phyloP scores from a whole-genome alignment of 176 grass and related monocot species.

The Tillandsia leiboldiana region DNA sequence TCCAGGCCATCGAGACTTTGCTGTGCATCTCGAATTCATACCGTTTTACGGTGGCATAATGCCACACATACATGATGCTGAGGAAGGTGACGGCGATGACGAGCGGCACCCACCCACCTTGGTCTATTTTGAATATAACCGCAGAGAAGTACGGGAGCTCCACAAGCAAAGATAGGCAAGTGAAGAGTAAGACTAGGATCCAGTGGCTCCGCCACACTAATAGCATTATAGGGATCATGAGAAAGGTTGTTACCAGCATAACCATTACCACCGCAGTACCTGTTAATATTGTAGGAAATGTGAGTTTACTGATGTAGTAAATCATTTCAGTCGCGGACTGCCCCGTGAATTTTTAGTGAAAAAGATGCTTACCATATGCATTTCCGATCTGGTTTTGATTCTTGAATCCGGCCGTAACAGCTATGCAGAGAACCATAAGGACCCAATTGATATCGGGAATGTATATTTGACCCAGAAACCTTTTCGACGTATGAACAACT shows the following conservation, averaged over 20 bases:
- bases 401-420: slow-evolving; percentile 94
- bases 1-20: slow-evolving; percentile 99
- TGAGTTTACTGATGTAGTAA: not conserved
- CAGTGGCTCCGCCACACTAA: slow-evolving; percentile 94
- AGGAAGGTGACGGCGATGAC: slow-evolving; percentile 65
- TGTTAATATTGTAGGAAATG: slow-evolving; percentile 27
- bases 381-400: slow-evolving; percentile 96
- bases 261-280: slow-evolving; percentile 93
- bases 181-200: slow-evolving; percentile 56
- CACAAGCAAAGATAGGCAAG: slow-evolving; percentile 66
- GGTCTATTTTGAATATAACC: slow-evolving; percentile 82
- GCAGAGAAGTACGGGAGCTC: slow-evolving; percentile 87
- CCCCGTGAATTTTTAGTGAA: too few relatives aligned
- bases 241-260: slow-evolving; percentile 95
- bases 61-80: slow-evolving; percentile 92
- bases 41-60: slow-evolving; percentile 79
- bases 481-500: slow-evolving; percentile 93
- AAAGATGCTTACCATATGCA: slow-evolving; percentile 58
- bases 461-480: slow-evolving; percentile 97
- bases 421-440: slow-evolving; percentile 78
- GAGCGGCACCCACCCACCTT: slow-evolving; percentile 92
- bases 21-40: slow-evolving; percentile 98
- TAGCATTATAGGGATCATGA: slow-evolving; percentile 96
- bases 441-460: slow-evolving; percentile 99
- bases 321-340: not conserved